Percentiles rank a stretch among this genome's conserved stretches.
Conservation (phyloP, 805 yeast species). For the Metschnikowia lachancei region DNA sequence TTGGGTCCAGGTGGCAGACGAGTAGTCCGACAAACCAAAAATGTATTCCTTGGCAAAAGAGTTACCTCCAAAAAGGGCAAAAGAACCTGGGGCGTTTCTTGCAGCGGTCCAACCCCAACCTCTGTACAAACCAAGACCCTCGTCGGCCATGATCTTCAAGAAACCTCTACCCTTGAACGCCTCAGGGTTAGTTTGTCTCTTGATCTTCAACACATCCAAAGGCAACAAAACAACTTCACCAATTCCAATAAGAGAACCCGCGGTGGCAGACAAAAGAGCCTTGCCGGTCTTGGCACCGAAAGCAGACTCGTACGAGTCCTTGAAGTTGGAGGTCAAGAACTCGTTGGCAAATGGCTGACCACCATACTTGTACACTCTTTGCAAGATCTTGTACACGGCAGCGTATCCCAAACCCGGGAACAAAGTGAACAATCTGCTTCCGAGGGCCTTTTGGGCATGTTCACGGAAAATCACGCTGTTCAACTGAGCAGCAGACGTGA, state of each 20-base stretch:
- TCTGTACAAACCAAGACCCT: conserved; percentile 89
- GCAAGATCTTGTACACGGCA: conserved; percentile 92
- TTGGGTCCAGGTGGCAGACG: conserved; percentile 90
- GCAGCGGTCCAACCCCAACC: conserved; percentile 99
- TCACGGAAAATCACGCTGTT: conserved; percentile 86
- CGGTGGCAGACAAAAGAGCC: conserved; percentile 95
- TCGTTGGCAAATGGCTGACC: conserved; percentile 99
- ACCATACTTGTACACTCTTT: conserved; percentile 97
- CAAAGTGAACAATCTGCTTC: conserved; percentile 71
- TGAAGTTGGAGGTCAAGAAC: conserved; percentile 73
- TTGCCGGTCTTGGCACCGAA: conserved; percentile 96
- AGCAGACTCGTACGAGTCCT: conserved; percentile 60
- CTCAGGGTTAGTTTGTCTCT: conserved; percentile 99
- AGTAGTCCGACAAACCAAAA: conserved; percentile 80
- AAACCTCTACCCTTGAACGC: conserved; percentile 98
- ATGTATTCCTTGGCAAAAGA: conserved; percentile 98
- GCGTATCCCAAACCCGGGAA: conserved; percentile 99
- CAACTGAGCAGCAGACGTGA: conserved; percentile 61
- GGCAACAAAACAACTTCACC: conserved; percentile 97
- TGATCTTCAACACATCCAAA: conserved; percentile 92
- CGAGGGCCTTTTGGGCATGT: conserved; percentile 68
- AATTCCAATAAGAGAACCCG: conserved; percentile 95
- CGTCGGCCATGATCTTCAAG: conserved; percentile 78
- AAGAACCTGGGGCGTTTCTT: conserved; percentile 98
- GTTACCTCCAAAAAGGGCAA: conserved; percentile 96